A percentile compares a stretch with the other conserved stretches of the same genome.
These are phyloP conservation scores for Massarina eburnea DNA, from an alignment of 2,329 filamentous ascomycete genomes.

Conservation along the genomic window DNA sequence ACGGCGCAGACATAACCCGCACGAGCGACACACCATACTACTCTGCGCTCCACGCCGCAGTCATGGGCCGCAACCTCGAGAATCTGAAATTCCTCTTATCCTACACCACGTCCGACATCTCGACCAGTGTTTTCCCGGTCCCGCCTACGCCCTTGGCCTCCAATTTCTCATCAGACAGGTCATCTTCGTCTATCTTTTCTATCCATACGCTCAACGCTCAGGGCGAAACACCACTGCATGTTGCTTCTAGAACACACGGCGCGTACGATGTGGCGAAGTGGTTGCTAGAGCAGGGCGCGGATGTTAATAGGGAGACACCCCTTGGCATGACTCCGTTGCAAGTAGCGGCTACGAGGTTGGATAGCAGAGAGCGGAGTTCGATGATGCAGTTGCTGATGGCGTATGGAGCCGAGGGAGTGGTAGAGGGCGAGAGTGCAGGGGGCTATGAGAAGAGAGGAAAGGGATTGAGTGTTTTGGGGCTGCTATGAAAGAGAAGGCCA, in stretches of 20 bases:
- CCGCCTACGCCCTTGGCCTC: neutral
- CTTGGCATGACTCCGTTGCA: constrained; percentile 24
- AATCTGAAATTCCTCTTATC: constrained; percentile 31
- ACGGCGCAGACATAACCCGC: constrained; percentile 32
- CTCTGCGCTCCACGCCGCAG: constrained; percentile 33
- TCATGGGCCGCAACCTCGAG: constrained; percentile 24
- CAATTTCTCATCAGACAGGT: neutral
- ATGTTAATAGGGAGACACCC: constrained; percentile 29
- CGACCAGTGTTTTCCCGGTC: neutral
- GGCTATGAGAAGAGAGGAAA: constrained; percentile 9
- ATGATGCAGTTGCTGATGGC: constrained; percentile 32
- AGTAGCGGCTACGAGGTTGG: constrained; percentile 19
- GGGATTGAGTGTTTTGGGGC: constrained; percentile 15
- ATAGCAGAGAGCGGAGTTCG: constrained; percentile 28
- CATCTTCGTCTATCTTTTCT: constrained; percentile 9
- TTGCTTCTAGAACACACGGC: constrained; percentile 31
- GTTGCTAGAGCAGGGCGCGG: constrained; percentile 32
- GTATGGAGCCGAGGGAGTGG: constrained; percentile 31
- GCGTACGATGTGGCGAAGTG: constrained; percentile 28
- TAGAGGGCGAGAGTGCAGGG: constrained; percentile 1
- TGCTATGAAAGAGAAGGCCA: no score
- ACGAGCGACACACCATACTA: constrained; percentile 19
- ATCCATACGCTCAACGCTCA: constrained; percentile 27
- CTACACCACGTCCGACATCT: constrained; percentile 9
- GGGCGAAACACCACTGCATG: constrained; percentile 36